Base-by-base conservation (phyloP, 2,329 filamentous ascomycete genomes). In the Fonsecaea erecta region DNA sequence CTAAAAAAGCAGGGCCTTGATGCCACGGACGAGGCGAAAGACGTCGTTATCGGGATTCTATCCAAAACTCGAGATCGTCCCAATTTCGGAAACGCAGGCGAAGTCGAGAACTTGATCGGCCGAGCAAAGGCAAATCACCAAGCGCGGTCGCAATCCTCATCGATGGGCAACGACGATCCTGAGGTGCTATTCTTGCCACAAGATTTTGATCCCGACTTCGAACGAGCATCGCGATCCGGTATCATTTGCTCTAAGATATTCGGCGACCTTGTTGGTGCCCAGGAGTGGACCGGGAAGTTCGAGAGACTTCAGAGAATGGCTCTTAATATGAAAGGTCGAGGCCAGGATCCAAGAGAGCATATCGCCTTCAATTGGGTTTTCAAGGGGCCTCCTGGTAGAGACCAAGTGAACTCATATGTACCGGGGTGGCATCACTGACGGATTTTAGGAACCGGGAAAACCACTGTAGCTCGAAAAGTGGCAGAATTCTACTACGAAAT, bases 401-500 rank as follows among this genome's bases (percentile, higher is more conserved):
- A 52, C n/a, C 21, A 26, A 18, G 21, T 34, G 21, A 24, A 18
- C 26, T 21, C 34, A 74, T 63, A 34, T 21, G 30, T 37, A 37
- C 34, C 34, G 14, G 51, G 57, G 26, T 11, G 54, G 26, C 34
- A 21, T 21, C 59, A 16, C 34, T 73, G 0, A 32, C 24, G 24
- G 30, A 54, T 30, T 68, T 65, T 14, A 24, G 1, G 62, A 30
- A 92, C 90, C 0, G 90, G 90, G 0, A 93, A 93, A 72, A 92
- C 90, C 0, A 88, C 87, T 0, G 91, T 84, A 0, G 91, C 91
- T 0, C 79, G 83, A n/a, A 89, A 87, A 67, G 89, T 92, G 82
- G 89, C 89, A 11, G 84, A 90, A 68, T 80, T 92, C 0, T 92
- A 85, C 71, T 91, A 90, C 72, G 87, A 92, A 70, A 84, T 91